Evolutionary conservation across 805 yeast genomes (phyloP).

Genomic region (Suhomyces prunicola): DNA sequence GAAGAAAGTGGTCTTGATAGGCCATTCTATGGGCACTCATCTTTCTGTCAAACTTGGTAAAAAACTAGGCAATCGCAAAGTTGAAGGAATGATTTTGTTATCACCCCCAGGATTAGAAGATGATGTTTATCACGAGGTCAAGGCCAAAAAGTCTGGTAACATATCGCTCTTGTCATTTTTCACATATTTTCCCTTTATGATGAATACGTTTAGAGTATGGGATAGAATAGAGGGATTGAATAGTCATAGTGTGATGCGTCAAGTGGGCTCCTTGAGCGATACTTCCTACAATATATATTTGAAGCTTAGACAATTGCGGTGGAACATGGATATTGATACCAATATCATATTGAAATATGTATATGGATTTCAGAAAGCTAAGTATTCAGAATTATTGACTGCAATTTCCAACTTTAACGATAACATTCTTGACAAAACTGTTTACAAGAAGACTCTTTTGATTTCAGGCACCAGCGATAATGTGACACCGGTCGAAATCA

Average conservation of each 20-base stretch:
- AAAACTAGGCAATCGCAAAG: slow-evolving; percentile 32
- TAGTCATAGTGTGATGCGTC: slow-evolving; percentile 59
- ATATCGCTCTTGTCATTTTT: slow-evolving; percentile 25
- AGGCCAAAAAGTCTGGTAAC: slow-evolving; percentile 1
- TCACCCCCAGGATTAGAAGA: slow-evolving; percentile 46
- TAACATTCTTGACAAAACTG: slow-evolving; percentile 25
- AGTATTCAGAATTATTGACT: slow-evolving; percentile 40
- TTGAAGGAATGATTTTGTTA: slow-evolving; percentile 47
- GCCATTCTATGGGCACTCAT: slow-evolving; percentile 75
- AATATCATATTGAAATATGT: slow-evolving; percentile 51
- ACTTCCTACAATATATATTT: slow-evolving; percentile 28
- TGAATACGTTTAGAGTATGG: slow-evolving; percentile 52
- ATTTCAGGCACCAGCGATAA: slow-evolving; percentile 58
- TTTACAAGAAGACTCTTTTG: slow-evolving; percentile 47
- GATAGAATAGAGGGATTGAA: slow-evolving; percentile 63
- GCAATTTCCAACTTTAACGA: slow-evolving; percentile 37
- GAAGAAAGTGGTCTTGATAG: slow-evolving; percentile 49
- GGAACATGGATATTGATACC: slow-evolving; percentile 67
- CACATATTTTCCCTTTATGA: slow-evolving; percentile 41
- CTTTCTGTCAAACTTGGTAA: slow-evolving; percentile 46
- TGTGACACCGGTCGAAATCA: slow-evolving; percentile 47
- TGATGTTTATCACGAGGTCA: slow-evolving; percentile 14
- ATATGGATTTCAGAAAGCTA: slow-evolving; percentile 46
- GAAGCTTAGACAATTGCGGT: slow-evolving; percentile 58
- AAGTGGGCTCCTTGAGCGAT: slow-evolving; percentile 28